Base-by-base conservation (phyloP, 2,329 filamentous ascomycete genomes). In the Incumbomyces lentus region DNA sequence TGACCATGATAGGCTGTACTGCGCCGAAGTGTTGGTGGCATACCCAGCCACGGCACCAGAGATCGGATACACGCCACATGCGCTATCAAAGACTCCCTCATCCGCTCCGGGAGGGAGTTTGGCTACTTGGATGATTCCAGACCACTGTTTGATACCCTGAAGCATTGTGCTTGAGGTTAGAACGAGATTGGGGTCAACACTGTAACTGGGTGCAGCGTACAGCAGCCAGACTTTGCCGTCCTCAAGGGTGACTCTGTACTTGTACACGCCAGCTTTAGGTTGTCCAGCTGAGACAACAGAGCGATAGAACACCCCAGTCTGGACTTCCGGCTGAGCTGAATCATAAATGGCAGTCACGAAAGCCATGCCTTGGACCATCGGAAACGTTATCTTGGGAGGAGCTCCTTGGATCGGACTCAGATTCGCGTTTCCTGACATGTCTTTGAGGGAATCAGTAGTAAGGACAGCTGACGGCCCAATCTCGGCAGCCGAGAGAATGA, bases 351-450 rank as follows among this genome's bases (percentile, higher is more conserved):
- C 89, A 3, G 89, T 95, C 14, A 95, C 71, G 57, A 88, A 94
- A 0, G 79, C 82, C 79, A 93, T 92, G 10, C 92, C 92, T 60
- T 96, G 90, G 0, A 94, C 79, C 6, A 95, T 61, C 0, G 89
- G 88, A 53, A 94, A 87, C 0, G 78, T 82, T 16, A 96, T 74
- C 1, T 75, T 70, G 0, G 82, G 75, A 1, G 70, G 62, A 6
- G 74, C 71, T 2, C 69, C 68, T n/a, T 63, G 59, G 17, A 71
- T 67, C 2, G 73, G 71, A 42, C 69, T 74, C 29, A 96, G 69
- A 37, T 84, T 82, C 38, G 87, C 78, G 52, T 86, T 79, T 12
- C 73, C 74, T 1, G 76, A 79, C 56, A 80, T 78, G 1, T 72
- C 72, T 44, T 70, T 63, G 18, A 75, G 65, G 0, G 71, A 68